Evolutionary conservation across 768 basidiomycete genomes (phyloP), one percentile per base, ranked within the genome.

Genomic region (Peribolospora kevripleyi): DNA sequence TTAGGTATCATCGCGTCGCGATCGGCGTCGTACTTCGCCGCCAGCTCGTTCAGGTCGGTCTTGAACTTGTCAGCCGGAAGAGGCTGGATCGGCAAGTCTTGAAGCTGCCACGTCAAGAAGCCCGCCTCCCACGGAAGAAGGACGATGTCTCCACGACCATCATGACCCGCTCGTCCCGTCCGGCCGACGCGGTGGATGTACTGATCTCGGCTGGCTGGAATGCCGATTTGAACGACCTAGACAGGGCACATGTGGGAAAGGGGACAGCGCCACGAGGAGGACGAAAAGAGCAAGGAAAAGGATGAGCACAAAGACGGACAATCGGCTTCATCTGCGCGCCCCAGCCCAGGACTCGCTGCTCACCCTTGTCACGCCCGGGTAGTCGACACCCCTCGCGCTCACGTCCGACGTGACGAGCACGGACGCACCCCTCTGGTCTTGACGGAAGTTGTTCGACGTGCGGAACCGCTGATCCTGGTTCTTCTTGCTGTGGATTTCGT

Each of bases 401-500:
- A 70, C 68, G 60, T 70, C 69, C 2, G 69, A 68, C 8, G 68
- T 66, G 59, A 70, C 68, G 43, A 70, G 61, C 43, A 70, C 60
- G 5, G 69, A 75, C 0, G 71, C 65, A 3, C 63, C 61, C 68
- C 79, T 81, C 5, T 82, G 83, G 70, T 91, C 36, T 84, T 48
- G 87, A 39, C 68, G 70, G 65, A 80, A 79, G 13, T 64, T 57
- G n/a, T 75, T 71, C 1, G 76, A 72, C 2, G 73, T 73, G 52
- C 69, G 69, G 3, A 65, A 69, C 7, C 80, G 72, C 40, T 67
- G 68, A 6, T 66, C 52, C 62, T 80, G 79, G 0, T 68, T 68
- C 65, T 74, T 72, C 42, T 75, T 68, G 49, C 75, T 76, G 62
- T 81, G 79, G 59, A 81, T 81, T 68, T 87, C 85, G 68, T 78